phyloP scores from a whole-genome alignment of 192 early-diverging fungal genomes.

The Entomortierella parvispora region DNA sequence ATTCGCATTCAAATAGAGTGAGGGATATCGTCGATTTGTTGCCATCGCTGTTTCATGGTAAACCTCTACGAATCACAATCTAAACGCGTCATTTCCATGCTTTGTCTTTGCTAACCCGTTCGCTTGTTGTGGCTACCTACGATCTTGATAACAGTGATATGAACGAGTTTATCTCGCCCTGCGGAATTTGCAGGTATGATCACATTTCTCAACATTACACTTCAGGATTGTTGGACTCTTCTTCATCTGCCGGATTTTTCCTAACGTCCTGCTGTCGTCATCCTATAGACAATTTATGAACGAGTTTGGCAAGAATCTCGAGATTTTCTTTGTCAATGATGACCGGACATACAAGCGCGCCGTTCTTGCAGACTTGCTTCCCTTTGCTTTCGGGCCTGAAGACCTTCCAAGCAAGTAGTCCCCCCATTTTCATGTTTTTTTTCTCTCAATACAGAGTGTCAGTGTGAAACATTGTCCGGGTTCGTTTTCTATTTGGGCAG shows the following conservation, averaged over 20 bases:
- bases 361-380: slow-evolving; percentile 38
- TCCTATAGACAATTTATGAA: slow-evolving; percentile 55
- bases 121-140: too few relatives aligned
- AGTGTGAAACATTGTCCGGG: too few relatives aligned
- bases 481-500: too few relatives aligned
- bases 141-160: slow-evolving; percentile 20
- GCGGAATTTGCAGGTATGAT: slow-evolving; percentile 47
- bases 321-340: slow-evolving; percentile 50
- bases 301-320: slow-evolving; percentile 51
- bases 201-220: neutral
- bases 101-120: too few relatives aligned
- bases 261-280: too few relatives aligned
- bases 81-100: too few relatives aligned
- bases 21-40: slow-evolving; percentile 78
- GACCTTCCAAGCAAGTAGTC: slow-evolving; percentile 28
- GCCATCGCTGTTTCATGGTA: slow-evolving; percentile 85
- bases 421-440: neutral
- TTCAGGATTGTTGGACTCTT: too few relatives aligned
- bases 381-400: slow-evolving; percentile 50
- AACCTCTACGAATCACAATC: neutral
- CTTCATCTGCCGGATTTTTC: neutral
- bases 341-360: slow-evolving; percentile 49
- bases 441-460: neutral
- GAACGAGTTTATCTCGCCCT: slow-evolving; percentile 47
- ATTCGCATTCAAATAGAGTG: slow-evolving; percentile 45